phyloP scores from a whole-genome alignment of 257 asterid genomes.

The Capsicum rhomboideum region DNA sequence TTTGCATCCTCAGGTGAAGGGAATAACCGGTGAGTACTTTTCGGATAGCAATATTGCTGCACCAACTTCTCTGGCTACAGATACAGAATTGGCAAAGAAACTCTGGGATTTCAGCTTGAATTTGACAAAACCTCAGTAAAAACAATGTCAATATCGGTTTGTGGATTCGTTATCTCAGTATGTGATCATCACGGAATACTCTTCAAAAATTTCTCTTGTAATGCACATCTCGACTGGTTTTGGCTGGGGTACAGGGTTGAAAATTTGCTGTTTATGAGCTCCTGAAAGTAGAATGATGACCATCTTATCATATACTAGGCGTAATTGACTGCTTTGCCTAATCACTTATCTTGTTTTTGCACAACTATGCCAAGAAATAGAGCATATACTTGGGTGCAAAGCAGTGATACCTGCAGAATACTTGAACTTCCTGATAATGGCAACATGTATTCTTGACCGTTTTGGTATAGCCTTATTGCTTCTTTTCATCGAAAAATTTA shows the following conservation, averaged over 20 bases:
- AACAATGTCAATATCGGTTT: not conserved
- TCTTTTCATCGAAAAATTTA: not conserved
- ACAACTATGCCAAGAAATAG: too few relatives aligned
- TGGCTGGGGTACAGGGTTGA: not conserved
- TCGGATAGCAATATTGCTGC: conserved; percentile 22
- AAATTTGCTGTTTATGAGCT: not conserved
- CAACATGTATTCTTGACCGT: not conserved
- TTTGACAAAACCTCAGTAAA: conserved; percentile 4
- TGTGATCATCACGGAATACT: not conserved
- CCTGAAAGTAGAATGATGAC: too few relatives aligned
- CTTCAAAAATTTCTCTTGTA: not conserved
- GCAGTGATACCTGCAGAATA: not conserved
- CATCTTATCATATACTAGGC: too few relatives aligned
- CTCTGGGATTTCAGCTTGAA: conserved; percentile 27
- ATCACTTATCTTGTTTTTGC: too few relatives aligned
- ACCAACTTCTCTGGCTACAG: conserved; percentile 14
- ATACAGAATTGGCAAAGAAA: conserved; percentile 19
- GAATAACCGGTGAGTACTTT: conserved; percentile 28
- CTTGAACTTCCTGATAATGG: not conserved
- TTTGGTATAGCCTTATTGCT: not conserved
- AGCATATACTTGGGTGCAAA: not conserved
- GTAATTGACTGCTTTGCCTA: too few relatives aligned
- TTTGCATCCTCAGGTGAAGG: conserved; percentile 27
- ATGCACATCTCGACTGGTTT: not conserved
- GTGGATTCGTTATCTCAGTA: not conserved